phyloP scores from a whole-genome alignment of 306 rosid genomes.

The Sophora flavescens region DNA sequence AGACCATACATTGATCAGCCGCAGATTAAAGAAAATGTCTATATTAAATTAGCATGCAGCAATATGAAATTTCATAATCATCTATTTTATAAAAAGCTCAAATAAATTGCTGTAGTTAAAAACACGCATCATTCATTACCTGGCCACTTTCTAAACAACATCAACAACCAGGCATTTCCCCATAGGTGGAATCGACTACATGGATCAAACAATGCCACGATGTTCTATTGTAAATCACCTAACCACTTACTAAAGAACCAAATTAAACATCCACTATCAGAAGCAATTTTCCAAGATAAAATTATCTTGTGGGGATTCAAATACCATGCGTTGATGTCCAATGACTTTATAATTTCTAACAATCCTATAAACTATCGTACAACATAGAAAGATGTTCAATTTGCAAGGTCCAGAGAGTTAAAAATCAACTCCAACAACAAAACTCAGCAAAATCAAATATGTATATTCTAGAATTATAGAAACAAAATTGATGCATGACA shows the following conservation, averaged over 20 bases:
- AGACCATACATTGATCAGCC: slow-evolving; percentile 25
- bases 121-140: not conserved
- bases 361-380: not conserved
- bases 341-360: not conserved
- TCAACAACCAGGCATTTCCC: too few species aligned
- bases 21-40: not conserved
- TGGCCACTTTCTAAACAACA: not conserved
- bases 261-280: slow-evolving; percentile 24
- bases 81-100: slow-evolving; percentile 4
- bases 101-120: not conserved
- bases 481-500: not conserved
- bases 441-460: not conserved
- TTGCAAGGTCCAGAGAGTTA: not conserved
- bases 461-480: not conserved
- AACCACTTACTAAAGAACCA: not conserved
- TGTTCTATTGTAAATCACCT: too few species aligned
- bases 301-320: not conserved
- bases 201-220: too few species aligned
- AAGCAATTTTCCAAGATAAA: slow-evolving; percentile 13
- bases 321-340: not conserved
- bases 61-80: slow-evolving; percentile 30
- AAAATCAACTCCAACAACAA: slow-evolving; percentile 12
- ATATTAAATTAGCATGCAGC: slow-evolving; percentile 15
- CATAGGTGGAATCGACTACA: too few species aligned
- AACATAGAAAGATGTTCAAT: slow-evolving; percentile 7